phyloP scores from a whole-genome alignment of 352 stramenopile species.

The Globisporangium iwayamae region DNA sequence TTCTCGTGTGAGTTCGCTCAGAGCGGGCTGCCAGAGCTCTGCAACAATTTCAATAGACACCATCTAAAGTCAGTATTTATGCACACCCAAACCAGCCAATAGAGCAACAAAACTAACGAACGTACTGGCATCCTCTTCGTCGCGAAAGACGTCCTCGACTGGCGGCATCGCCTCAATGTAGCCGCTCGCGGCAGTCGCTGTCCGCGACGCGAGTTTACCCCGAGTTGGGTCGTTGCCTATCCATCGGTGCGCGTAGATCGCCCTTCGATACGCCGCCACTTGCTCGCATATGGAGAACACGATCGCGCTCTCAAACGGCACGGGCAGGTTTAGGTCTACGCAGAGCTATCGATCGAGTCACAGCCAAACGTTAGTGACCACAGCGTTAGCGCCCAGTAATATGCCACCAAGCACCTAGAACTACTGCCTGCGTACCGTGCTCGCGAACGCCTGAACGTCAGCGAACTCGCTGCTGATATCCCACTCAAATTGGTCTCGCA shows the following conservation, averaged over 20 bases:
- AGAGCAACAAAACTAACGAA: neutral
- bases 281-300: slow-evolving; percentile 76
- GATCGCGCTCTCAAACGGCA: slow-evolving; percentile 54
- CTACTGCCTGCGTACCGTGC: slow-evolving; percentile 19
- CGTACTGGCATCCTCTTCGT: slow-evolving; percentile 38
- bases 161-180: slow-evolving; percentile 56
- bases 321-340: slow-evolving; percentile 51
- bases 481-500: slow-evolving; percentile 81
- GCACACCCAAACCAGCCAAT: neutral
- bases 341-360: slow-evolving; percentile 28
- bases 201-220: slow-evolving; percentile 16
- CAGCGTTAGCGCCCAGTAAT: too few species aligned
- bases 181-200: slow-evolving; percentile 20
- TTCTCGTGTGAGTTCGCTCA: slow-evolving; percentile 69
- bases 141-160: slow-evolving; percentile 45
- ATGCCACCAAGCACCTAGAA: too few species aligned
- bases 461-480: slow-evolving; percentile 55
- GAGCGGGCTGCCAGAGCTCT: slow-evolving; percentile 67
- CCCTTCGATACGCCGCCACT: slow-evolving; percentile 58
- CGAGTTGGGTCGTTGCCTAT: slow-evolving; percentile 44
- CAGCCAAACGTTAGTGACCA: too few species aligned
- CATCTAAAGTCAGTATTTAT: neutral
- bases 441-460: slow-evolving; percentile 49
- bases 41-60: neutral
- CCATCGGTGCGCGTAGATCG: slow-evolving; percentile 46